Evolutionary conservation across 768 basidiomycete species (phyloP).

Genomic region (Artomyces pyxidatus): DNA sequence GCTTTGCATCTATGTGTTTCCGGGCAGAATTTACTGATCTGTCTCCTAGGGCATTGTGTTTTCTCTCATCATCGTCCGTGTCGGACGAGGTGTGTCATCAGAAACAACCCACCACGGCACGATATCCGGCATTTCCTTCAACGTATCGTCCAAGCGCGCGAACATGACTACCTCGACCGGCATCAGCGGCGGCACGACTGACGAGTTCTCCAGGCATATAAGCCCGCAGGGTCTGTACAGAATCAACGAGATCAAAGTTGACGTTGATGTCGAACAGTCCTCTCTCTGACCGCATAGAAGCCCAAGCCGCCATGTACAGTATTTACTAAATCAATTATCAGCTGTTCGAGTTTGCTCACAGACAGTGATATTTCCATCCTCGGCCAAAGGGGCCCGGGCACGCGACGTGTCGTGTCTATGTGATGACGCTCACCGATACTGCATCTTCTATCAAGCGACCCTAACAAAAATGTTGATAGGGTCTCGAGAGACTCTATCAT

Average conservation of each 20-base stretch:
- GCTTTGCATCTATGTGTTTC: conserved; percentile 3
- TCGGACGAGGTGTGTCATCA: conserved; percentile 10
- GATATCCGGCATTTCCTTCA: conserved; percentile 6
- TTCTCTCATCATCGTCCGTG: conserved; percentile 14
- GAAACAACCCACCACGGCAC: conserved; percentile 2
- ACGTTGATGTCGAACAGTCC: conserved; percentile 1
- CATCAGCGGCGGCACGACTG: conserved; percentile 10
- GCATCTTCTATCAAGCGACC: too few relatives aligned
- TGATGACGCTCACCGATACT: too few relatives aligned
- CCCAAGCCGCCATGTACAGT: too few relatives aligned
- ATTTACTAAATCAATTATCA: too few relatives aligned
- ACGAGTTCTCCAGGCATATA: not conserved
- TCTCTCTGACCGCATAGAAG: not conserved
- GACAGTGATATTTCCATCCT: too few relatives aligned
- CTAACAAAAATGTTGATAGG: too few relatives aligned
- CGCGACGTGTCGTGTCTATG: too few relatives aligned
- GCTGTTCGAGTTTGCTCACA: too few relatives aligned
- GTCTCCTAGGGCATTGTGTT: conserved; percentile 11
- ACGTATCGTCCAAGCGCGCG: conserved; percentile 9
- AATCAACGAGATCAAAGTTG: not conserved
- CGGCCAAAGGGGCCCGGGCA: too few relatives aligned
- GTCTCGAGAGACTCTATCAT: too few relatives aligned
- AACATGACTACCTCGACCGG: conserved; percentile 3
- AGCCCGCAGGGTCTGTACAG: not conserved
- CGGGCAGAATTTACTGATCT: not conserved